Conservation (phyloP, 2,329 filamentous ascomycete genomes). For the Curvularia sp. region DNA sequence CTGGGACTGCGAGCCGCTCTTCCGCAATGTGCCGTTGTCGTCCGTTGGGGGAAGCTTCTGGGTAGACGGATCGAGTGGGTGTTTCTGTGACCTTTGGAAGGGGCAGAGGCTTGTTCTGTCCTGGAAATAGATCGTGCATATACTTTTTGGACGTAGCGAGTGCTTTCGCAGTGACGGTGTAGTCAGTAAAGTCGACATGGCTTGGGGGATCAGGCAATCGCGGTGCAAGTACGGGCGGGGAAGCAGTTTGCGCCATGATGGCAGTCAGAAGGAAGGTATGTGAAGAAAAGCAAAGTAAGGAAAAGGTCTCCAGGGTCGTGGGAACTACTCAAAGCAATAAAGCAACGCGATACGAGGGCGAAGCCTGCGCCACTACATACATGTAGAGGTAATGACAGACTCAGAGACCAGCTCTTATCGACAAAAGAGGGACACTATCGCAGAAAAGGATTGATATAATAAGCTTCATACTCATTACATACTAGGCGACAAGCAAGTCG, state of each 20-base stretch:
- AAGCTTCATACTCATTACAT: slow-evolving; percentile 8
- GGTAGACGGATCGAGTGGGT: neutral
- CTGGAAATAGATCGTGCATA: slow-evolving; percentile 12
- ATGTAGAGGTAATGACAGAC: slow-evolving; percentile 8
- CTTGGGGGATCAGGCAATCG: slow-evolving; percentile 33
- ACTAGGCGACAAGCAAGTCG: slow-evolving; percentile 1
- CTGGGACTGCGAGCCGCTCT: neutral
- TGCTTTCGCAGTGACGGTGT: slow-evolving; percentile 16
- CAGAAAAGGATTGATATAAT: slow-evolving; percentile 8
- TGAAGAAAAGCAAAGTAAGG: neutral
- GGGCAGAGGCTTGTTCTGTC: slow-evolving; percentile 17
- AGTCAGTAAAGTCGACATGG: slow-evolving; percentile 31
- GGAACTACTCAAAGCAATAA: neutral
- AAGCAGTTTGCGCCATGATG: slow-evolving; percentile 25
- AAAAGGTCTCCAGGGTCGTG: neutral
- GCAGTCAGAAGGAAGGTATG: slow-evolving; percentile 2
- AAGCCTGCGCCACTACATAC: slow-evolving; percentile 11
- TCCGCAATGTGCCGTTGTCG: neutral
- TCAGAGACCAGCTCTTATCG: slow-evolving; percentile 15
- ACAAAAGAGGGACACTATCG: slow-evolving; percentile 7
- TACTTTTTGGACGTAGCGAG: slow-evolving; percentile 13
- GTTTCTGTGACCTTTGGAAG: neutral
- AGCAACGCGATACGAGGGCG: neutral
- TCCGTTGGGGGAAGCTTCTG: neutral
- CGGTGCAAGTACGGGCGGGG: slow-evolving; percentile 28